A percentile compares a stretch with the other conserved stretches of the same genome.
phyloP scores from a whole-genome alignment of 306 rosid species.

The Begonia peltatifolia region DNA sequence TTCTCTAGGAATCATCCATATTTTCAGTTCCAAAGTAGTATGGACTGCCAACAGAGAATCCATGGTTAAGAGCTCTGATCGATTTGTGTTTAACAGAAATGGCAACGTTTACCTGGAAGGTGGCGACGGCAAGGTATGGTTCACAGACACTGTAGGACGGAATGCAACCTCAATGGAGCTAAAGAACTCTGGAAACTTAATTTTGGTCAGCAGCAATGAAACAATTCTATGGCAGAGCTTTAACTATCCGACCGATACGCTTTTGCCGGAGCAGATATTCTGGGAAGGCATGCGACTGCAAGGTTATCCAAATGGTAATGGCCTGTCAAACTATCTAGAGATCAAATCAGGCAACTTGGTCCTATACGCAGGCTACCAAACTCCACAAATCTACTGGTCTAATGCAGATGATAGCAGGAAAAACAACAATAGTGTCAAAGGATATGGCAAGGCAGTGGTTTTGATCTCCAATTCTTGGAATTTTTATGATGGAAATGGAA shows the following conservation, averaged over 20 bases:
- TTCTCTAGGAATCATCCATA: constrained; percentile 17
- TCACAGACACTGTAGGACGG: constrained; percentile 24
- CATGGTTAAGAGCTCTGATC: constrained; percentile 14
- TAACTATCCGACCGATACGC: constrained; percentile 39
- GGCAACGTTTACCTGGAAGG: constrained; percentile 22
- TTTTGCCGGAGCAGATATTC: constrained; percentile 35
- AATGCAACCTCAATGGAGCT: constrained; percentile 24
- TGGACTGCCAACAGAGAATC: constrained; percentile 42
- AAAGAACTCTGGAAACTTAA: constrained; percentile 37
- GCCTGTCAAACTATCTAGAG: constrained; percentile 21
- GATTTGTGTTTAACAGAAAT: constrained; percentile 22
- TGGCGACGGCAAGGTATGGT: constrained; percentile 15
- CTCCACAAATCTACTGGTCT: constrained; percentile 49
- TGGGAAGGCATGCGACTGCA: constrained; percentile 31
- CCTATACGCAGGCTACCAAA: constrained; percentile 25
- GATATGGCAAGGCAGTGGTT: constrained; percentile 15
- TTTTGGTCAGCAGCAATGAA: constrained; percentile 22
- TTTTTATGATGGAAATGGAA: constrained; percentile 22
- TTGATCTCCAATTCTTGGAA: constrained; percentile 27
- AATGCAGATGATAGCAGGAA: constrained; percentile 18
- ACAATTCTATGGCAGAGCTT: constrained; percentile 44
- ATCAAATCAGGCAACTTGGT: constrained; percentile 24
- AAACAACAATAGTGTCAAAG: constrained; percentile 13
- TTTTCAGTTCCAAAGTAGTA: constrained; percentile 14
- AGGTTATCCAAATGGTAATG: constrained; percentile 19